Evolutionary conservation across 225 moss, liverwort and hornwort genomes (phyloP).

Genomic region (Sphagnum contortum): DNA sequence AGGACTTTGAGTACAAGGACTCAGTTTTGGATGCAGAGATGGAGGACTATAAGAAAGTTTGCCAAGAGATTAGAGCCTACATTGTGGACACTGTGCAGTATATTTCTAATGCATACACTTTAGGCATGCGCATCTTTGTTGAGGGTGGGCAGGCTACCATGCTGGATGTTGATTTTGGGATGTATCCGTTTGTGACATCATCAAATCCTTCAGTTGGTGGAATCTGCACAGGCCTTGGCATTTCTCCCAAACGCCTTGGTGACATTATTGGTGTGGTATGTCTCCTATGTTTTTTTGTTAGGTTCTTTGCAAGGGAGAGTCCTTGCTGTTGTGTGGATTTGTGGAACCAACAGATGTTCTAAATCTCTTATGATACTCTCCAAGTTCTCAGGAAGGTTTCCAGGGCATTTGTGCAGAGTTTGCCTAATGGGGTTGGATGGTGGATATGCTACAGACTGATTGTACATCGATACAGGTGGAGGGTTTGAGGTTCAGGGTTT

Average conservation of each 20-base stretch:
- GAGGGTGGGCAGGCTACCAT: slow-evolving; percentile 98
- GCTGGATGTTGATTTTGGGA: slow-evolving; percentile 97
- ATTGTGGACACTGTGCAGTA: slow-evolving; percentile 84
- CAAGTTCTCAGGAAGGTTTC: too few relatives aligned
- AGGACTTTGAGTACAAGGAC: slow-evolving; percentile 55
- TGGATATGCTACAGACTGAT: too few relatives aligned
- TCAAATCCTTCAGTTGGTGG: slow-evolving; percentile 95
- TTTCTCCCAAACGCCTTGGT: slow-evolving; percentile 86
- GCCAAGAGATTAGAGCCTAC: slow-evolving; percentile 58
- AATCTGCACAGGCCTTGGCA: slow-evolving; percentile 92
- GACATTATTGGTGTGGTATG: slow-evolving; percentile 95
- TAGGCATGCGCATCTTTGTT: slow-evolving; percentile 83
- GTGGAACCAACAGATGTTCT: too few relatives aligned
- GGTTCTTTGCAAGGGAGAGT: background rate
- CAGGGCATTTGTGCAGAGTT: too few relatives aligned
- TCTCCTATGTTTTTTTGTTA: background rate
- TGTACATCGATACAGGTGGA: too few relatives aligned
- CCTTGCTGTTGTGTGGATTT: too few relatives aligned
- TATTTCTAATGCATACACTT: slow-evolving; percentile 52
- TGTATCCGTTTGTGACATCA: slow-evolving; percentile 97
- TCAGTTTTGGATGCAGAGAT: slow-evolving; percentile 58
- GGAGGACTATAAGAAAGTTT: slow-evolving; percentile 57
- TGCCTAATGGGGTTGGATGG: too few relatives aligned
- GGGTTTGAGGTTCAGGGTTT: too few relatives aligned
- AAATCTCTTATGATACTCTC: background rate